Base-by-base conservation (phyloP, 2,329 filamentous ascomycete species). In the Diaporthe citri region DNA sequence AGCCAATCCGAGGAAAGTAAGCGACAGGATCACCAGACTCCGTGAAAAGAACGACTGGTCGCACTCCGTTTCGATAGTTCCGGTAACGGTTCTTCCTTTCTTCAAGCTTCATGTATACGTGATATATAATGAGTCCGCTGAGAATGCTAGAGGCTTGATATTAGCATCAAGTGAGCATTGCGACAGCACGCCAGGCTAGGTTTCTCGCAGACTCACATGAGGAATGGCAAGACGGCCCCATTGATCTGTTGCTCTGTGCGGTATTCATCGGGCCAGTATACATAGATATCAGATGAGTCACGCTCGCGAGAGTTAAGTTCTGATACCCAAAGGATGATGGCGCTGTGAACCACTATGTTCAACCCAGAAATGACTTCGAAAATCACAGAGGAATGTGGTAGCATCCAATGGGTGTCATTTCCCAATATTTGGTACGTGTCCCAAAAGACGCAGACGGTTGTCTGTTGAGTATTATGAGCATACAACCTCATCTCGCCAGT, bases 1-100 rank as follows among this genome's bases (percentile, higher is more conserved):
- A 8, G 15, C 36, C 36, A 20, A 43, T 4, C 13, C 39, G 59
- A 43, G n/a, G 59, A 17, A 62, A 62, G 3, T 43, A 43, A 43
- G 59, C 39, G 22, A 62, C 39, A 43, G 59, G 59, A 62, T 62
- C 36, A 10, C 59, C 59, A 62, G 59, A 62, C 10, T 43, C 36
- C 22, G 36, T 62, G 20, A 43, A 62, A 2, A 62, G n/a, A 62
- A 62, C 3, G 12, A 12, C 6, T 62, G 59, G 36, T n/a, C 8
- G 59, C 10, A 31, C 39, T 43, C n/a, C 59, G 8, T 43, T 28
- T 41, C 36, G 59, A 43, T 62, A 62, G n/a, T 43, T 62, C 2
- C 15, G 12, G 8, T 62, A 43, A 1, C 59, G 36, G 0, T 5
- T 25, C 2, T 17, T 62, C 10, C n/a, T 12, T 20, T 43, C n/a